These are phyloP conservation scores for Kwoniella europaea DNA, from an alignment of 768 basidiomycete species.

Conservation along the genomic window DNA sequence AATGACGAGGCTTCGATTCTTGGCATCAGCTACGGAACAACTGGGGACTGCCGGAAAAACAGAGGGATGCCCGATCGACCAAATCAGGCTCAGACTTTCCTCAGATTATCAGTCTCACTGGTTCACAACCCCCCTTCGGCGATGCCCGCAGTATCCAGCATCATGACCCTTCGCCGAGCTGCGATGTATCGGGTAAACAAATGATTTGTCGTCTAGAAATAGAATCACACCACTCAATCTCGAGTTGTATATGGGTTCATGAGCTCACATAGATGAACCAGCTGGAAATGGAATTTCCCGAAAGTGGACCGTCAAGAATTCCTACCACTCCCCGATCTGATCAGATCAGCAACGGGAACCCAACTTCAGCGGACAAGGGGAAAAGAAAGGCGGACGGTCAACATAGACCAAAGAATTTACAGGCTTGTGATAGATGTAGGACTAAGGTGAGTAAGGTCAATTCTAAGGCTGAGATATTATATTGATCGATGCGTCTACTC, in stretches of 20 bases:
- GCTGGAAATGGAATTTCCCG: background rate
- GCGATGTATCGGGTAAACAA: background rate
- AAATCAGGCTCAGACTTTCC: background rate
- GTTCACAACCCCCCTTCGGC: background rate
- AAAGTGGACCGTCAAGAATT: slow-evolving; percentile 18
- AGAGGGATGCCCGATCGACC: background rate
- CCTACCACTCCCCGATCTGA: background rate
- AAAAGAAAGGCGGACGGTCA: slow-evolving; percentile 17
- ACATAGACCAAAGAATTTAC: slow-evolving; percentile 20
- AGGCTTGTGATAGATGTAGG: slow-evolving; percentile 31
- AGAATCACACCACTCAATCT: background rate
- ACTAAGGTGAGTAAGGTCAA: slow-evolving; percentile 12
- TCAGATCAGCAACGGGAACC: slow-evolving; percentile 1
- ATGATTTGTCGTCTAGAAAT: background rate
- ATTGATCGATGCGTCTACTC: background rate
- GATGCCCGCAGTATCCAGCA: background rate
- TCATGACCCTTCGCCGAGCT: no score
- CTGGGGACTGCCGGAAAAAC: background rate
- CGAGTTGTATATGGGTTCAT: background rate
- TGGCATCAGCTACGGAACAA: background rate
- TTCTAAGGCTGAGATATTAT: background rate
- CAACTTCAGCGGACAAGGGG: slow-evolving; percentile 9
- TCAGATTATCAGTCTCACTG: background rate
- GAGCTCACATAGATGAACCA: background rate
- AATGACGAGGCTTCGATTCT: slow-evolving; percentile 4